A percentile compares a stretch with the other conserved stretches of the same genome.
These are phyloP conservation scores for Boletus rubropictus DNA, from an alignment of 768 basidiomycete species.

Conservation along the genomic window DNA sequence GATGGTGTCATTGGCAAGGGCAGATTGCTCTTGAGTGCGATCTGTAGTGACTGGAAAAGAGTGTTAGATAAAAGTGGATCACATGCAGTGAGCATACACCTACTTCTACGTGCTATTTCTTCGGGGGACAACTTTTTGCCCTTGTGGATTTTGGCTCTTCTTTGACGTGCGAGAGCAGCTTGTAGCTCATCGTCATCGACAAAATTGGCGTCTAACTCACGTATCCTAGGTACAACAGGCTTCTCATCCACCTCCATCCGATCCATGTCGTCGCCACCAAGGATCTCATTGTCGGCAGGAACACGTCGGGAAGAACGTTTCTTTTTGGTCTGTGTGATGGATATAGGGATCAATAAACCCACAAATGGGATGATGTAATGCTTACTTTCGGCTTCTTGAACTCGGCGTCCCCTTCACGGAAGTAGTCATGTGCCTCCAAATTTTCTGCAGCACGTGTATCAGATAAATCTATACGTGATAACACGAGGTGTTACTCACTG, in stretches of 20 bases:
- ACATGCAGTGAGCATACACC: conserved; percentile 20
- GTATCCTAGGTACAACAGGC: conserved; percentile 58
- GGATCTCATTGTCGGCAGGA: conserved; percentile 37
- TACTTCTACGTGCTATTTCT: conserved; percentile 73
- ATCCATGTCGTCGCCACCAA: conserved; percentile 12
- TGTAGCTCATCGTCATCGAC: conserved; percentile 99
- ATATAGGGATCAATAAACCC: background rate
- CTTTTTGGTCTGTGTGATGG: conserved; percentile 77
- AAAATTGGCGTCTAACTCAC: conserved; percentile 82
- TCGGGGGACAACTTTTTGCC: conserved; percentile 74
- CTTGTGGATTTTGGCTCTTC: conserved; percentile 77
- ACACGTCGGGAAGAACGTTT: conserved; percentile 71
- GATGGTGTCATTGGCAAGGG: conserved; percentile 33
- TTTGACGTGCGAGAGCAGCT: conserved; percentile 80
- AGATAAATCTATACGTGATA: conserved; percentile 2
- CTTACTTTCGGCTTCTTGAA: conserved; percentile 92
- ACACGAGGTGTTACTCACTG: conserved; percentile 49
- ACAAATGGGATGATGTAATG: background rate
- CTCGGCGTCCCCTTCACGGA: conserved; percentile 85
- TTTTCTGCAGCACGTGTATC: conserved; percentile 55
- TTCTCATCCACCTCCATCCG: conserved; percentile 79
- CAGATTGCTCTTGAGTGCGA: conserved; percentile 47
- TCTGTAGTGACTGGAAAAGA: conserved; percentile 56
- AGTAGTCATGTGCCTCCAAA: conserved; percentile 77
- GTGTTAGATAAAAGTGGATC: background rate